These are phyloP conservation scores for Sphagnum contortum DNA, from an alignment of 225 moss, liverwort and hornwort species.

Conservation along the genomic window DNA sequence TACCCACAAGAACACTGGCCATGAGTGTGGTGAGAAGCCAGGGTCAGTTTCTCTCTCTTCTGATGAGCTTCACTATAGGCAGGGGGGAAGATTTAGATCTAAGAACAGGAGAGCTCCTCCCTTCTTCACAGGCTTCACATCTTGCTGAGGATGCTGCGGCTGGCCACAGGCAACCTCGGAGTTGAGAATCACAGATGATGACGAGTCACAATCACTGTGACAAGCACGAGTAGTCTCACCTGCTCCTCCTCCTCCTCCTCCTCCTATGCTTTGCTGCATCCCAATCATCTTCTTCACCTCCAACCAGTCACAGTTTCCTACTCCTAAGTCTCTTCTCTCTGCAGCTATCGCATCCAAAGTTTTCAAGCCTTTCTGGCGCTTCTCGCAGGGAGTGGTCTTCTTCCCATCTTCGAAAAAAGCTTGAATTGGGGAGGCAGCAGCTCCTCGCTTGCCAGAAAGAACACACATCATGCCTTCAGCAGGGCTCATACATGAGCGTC, in stretches of 20 bases:
- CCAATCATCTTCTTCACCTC: constrained; percentile 22
- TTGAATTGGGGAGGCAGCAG: constrained; percentile 22
- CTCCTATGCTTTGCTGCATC: constrained; percentile 15
- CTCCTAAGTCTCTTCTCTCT: constrained; percentile 23
- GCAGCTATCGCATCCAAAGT: constrained; percentile 20
- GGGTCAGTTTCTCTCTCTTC: constrained; percentile 26
- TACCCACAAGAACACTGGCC: too few species aligned
- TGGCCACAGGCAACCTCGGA: constrained; percentile 57
- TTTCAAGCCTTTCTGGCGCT: constrained; percentile 52
- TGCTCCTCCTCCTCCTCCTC: not conserved
- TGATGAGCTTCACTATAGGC: constrained; percentile 24
- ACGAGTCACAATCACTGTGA: constrained; percentile 87
- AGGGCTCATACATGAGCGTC: constrained; percentile 49
- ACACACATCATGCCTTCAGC: constrained; percentile 22
- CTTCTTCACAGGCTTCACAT: constrained; percentile 47
- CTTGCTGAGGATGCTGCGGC: constrained; percentile 20
- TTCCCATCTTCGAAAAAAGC: constrained; percentile 35
- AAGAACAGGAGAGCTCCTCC: constrained; percentile 31
- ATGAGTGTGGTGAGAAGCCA: constrained; percentile 9
- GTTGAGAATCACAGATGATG: constrained; percentile 83
- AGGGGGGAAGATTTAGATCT: constrained; percentile 74
- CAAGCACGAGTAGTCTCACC: constrained; percentile 35
- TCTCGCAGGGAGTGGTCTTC: constrained; percentile 12
- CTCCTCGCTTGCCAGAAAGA: constrained; percentile 48
- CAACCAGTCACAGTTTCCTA: constrained; percentile 57